phyloP scores from a whole-genome alignment of 768 basidiomycete genomes.

The Tricholoma sp. region DNA sequence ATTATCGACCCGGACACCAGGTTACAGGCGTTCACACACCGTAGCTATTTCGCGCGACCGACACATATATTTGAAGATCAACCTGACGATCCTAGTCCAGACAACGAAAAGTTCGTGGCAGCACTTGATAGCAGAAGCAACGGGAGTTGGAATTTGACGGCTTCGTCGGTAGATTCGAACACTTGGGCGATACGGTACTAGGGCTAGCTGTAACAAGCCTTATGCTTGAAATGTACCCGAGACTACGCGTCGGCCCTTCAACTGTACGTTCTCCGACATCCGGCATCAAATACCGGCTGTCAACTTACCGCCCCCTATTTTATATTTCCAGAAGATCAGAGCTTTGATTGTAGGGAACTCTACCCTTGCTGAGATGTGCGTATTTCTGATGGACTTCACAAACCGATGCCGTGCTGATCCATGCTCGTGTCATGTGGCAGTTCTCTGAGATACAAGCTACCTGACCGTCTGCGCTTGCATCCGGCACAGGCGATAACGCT shows the following conservation, averaged over 20 bases:
- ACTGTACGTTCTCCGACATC: slow-evolving; percentile 44
- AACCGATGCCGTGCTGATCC: slow-evolving; percentile 2
- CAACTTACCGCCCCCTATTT: not conserved
- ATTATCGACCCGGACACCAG: slow-evolving; percentile 43
- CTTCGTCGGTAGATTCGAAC: slow-evolving; percentile 51
- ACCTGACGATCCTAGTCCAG: slow-evolving; percentile 67
- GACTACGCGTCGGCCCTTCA: slow-evolving; percentile 70
- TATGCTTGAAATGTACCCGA: slow-evolving; percentile 59
- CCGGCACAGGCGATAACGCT: slow-evolving; percentile 70
- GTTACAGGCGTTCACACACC: slow-evolving; percentile 68
- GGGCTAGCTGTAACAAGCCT: slow-evolving; percentile 62
- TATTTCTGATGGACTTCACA: slow-evolving; percentile 4
- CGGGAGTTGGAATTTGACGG: not conserved
- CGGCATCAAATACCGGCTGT: slow-evolving; percentile 7
- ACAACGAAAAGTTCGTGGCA: slow-evolving; percentile 68
- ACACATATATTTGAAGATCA: slow-evolving; percentile 75
- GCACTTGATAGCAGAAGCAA: not conserved
- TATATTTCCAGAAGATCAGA: slow-evolving; percentile 63
- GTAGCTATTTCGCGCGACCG: slow-evolving; percentile 64
- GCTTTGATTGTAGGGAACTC: slow-evolving; percentile 70
- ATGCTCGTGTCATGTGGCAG: slow-evolving; percentile 25
- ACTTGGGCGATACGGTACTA: slow-evolving; percentile 73
- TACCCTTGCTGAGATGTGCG: slow-evolving; percentile 68
- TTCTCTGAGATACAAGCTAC: slow-evolving; percentile 61
- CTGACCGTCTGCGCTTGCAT: slow-evolving; percentile 58